Evolutionary conservation across 2,329 filamentous ascomycete genomes (phyloP).

Genomic region (Colletotrichum tanaceti): DNA sequence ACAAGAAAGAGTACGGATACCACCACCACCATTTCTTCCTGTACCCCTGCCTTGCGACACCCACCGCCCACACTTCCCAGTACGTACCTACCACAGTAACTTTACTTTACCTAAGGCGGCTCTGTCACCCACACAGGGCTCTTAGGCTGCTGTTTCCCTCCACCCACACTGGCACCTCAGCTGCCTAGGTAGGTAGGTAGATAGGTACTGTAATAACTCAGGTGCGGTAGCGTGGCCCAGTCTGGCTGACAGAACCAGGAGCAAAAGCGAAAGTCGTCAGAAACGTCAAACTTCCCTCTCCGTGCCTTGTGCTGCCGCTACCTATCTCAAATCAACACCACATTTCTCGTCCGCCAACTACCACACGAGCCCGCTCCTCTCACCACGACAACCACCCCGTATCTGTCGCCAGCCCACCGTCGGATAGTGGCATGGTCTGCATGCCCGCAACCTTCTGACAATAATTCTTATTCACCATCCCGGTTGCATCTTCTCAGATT

Average conservation of each 20-base stretch:
- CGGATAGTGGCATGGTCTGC: conserved; percentile 40
- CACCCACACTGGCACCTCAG: conserved; percentile 18
- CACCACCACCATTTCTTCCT: conserved; percentile 13
- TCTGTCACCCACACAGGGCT: conserved; percentile 32
- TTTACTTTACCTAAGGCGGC: conserved; percentile 31
- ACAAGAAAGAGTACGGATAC: conserved; percentile 2
- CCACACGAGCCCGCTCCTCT: conserved; percentile 13
- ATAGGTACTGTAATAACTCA: conserved; percentile 2
- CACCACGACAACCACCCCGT: conserved; percentile 31
- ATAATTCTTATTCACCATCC: conserved; percentile 32
- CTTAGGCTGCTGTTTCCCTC: conserved; percentile 22
- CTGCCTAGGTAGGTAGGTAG: not conserved
- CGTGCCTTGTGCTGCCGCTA: conserved; percentile 31
- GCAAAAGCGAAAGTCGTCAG: conserved; percentile 36
- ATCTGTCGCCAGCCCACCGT: conserved; percentile 30
- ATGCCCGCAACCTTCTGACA: conserved; percentile 31
- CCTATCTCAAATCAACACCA: conserved; percentile 38
- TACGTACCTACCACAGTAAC: conserved; percentile 30
- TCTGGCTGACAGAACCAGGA: conserved; percentile 15
- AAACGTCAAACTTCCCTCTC: conserved; percentile 40
- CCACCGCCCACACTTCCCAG: not conserved
- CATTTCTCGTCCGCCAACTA: conserved; percentile 30
- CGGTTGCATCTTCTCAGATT: conserved; percentile 41
- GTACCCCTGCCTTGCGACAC: conserved; percentile 36
- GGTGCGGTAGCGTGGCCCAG: conserved; percentile 12